These are phyloP conservation scores for Thermothelomyces thermophilus DNA, from an alignment of 2,329 filamentous ascomycete genomes.

Conservation along the genomic window DNA sequence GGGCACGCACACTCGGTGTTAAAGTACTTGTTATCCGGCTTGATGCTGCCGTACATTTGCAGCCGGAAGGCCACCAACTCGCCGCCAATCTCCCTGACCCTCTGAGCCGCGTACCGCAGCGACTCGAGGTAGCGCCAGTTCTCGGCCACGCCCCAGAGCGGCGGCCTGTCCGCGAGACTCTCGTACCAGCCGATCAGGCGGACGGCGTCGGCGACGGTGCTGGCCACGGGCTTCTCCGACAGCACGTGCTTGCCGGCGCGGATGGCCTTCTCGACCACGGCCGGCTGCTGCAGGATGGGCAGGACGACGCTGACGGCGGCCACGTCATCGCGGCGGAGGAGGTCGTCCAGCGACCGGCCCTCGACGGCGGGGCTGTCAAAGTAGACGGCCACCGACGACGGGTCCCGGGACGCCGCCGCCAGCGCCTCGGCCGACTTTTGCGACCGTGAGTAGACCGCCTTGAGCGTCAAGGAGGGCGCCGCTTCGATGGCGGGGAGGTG, in stretches of 20 bases:
- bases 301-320: conserved; percentile 52
- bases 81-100: conserved; percentile 26
- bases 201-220: conserved; percentile 36
- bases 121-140: conserved; percentile 58
- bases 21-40: conserved; percentile 40
- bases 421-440: conserved; percentile 48
- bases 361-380: conserved; percentile 43
- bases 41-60: conserved; percentile 39
- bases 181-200: conserved; percentile 29
- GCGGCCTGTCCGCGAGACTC: conserved; percentile 14
- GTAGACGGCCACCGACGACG: conserved; percentile 43
- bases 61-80: conserved; percentile 33
- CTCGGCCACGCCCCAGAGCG: conserved; percentile 59
- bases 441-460: conserved; percentile 60
- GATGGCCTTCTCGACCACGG: conserved; percentile 51
- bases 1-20: conserved; percentile 38
- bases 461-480: conserved; percentile 45
- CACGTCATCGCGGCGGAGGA: conserved; percentile 50
- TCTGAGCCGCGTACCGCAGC: conserved; percentile 21
- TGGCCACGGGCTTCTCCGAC: conserved; percentile 62
- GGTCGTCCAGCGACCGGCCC: conserved; percentile 42
- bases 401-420: conserved; percentile 25
- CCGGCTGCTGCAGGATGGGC: conserved; percentile 56
- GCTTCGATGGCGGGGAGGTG: conserved; percentile 52
- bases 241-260: conserved; percentile 64